Percentiles rank a stretch among this genome's conserved stretches.
Conservation (phyloP, 164 flowering plant genomes). For the Magnolia officinalis region DNA sequence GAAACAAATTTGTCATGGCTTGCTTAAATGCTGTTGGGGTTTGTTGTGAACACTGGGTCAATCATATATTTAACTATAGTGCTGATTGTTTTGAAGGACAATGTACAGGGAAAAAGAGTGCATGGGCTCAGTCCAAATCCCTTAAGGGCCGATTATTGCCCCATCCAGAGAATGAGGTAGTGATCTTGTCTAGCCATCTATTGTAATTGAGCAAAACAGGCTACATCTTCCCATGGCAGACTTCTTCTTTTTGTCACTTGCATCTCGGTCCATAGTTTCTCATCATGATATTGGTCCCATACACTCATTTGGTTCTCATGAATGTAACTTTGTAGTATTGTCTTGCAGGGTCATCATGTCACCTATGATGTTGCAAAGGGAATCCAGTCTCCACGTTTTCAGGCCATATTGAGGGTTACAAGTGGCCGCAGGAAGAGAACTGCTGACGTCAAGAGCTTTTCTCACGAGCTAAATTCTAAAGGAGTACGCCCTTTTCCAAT, state of each 20-base stretch:
- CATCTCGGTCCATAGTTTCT: background rate
- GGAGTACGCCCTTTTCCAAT: slow-evolving; percentile 87
- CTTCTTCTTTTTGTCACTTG: background rate
- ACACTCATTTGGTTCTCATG: no score
- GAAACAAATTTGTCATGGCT: background rate
- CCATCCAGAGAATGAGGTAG: slow-evolving; percentile 57
- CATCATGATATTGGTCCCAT: background rate
- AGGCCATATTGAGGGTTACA: slow-evolving; percentile 78
- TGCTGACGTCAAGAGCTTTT: slow-evolving; percentile 80
- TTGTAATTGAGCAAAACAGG: slow-evolving; percentile 3
- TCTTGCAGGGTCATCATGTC: slow-evolving; percentile 48
- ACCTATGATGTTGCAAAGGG: slow-evolving; percentile 54
- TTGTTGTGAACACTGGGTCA: no score
- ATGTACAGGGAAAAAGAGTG: slow-evolving; percentile 51
- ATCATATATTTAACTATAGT: background rate
- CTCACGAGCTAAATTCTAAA: slow-evolving; percentile 96
- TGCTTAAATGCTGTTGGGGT: background rate
- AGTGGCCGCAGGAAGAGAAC: slow-evolving; percentile 77
- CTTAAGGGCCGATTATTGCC: slow-evolving; percentile 28
- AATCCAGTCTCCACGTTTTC: slow-evolving; percentile 86
- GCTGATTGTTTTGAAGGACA: background rate
- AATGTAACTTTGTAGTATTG: background rate
- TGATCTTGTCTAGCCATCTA: slow-evolving; percentile 4
- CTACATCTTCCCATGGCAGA: background rate
- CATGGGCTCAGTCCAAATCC: slow-evolving; percentile 60